Evolutionary conservation across 805 yeast species (phyloP), one percentile per base, ranked within the genome.

Genomic region (Scheffersomyces stipitis): DNA sequence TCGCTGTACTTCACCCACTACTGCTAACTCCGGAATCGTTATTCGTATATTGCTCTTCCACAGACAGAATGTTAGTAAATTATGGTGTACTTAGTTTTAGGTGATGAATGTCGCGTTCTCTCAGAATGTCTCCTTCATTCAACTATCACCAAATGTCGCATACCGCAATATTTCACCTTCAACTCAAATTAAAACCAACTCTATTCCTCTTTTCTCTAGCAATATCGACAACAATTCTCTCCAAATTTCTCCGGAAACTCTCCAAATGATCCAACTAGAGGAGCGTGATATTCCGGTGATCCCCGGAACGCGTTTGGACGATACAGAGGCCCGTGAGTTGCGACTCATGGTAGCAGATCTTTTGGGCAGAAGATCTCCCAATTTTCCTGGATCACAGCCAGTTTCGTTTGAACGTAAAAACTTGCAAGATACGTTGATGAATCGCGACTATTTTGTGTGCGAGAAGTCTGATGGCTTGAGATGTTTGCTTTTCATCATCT

Each of bases 391-490:
- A 0, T 82, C 96, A 1, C 99, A 95, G 62, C 99, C 99, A 0
- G 86, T 91, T 2, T 86, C 96, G 17, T 90, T 93, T 56, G 81
- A 86, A 29, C 71, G 87, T 37, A 66, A 73, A 23, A 96, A 91
- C 62, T 68, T 93, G 16, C 58, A 58, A 58, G 77, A 78, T 31
- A 77, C 80, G 23, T 65, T 93, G 32, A 56, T 74, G 54, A 63
- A 72, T 3, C 80, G 81, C 40, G 98, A 95, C 52, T 93, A 90
- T 56, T 82, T 81, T 48, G 99, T 93, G 0, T 95, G 99, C 65
- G 99, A 93, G 54, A 93, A 93, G 58, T 79, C 93, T 0, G 99
- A 93, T 62, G 99, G 99, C 0, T 66, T 91, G 33, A 70, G 99
- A 36, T 88, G 95, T 40, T 66, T 93, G 36, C 69, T 93, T 71